phyloP scores from a whole-genome alignment of 176 grass and related monocot genomes.

The Stipa capillata region DNA sequence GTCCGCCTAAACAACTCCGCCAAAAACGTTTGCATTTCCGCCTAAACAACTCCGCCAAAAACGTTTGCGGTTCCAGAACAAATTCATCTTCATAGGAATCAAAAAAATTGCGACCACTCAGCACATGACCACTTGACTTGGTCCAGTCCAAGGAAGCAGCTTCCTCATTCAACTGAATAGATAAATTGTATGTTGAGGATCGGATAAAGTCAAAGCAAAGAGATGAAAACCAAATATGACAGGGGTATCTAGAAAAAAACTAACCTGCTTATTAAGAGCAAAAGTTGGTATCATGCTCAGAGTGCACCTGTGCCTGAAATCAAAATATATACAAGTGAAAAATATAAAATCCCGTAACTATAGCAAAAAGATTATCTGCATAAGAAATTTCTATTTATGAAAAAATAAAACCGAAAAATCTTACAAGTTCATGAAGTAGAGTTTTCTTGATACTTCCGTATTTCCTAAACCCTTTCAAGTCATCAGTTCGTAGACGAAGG shows the following conservation, averaged over 20 bases:
- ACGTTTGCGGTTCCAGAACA: constrained; percentile 31
- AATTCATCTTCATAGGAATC: constrained; percentile 66
- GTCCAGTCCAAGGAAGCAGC: constrained; percentile 78
- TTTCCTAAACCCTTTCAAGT: constrained; percentile 96
- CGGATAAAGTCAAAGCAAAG: background rate
- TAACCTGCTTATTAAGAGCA: constrained; percentile 89
- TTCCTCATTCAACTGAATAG: constrained; percentile 82
- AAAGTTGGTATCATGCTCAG: constrained; percentile 92
- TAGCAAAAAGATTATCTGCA: background rate
- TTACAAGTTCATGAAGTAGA: constrained; percentile 93
- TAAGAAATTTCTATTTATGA: background rate
- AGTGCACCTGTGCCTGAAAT: constrained; percentile 90
- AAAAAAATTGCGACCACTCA: constrained; percentile 52
- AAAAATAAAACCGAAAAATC: constrained; percentile 1
- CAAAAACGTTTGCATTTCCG: too few relatives aligned
- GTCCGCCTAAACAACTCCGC: too few relatives aligned
- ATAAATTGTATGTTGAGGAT: background rate
- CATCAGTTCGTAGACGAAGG: constrained; percentile 82
- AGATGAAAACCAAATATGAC: background rate
- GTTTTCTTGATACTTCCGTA: constrained; percentile 94
- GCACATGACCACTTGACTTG: constrained; percentile 73
- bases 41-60: too few relatives aligned
- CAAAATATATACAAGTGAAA: constrained; percentile 6
- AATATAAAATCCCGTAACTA: background rate
- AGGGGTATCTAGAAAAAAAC: background rate